These are phyloP conservation scores for Meira nashicola DNA, from an alignment of 1,284 basidiomycete species.

Conservation along the genomic window DNA sequence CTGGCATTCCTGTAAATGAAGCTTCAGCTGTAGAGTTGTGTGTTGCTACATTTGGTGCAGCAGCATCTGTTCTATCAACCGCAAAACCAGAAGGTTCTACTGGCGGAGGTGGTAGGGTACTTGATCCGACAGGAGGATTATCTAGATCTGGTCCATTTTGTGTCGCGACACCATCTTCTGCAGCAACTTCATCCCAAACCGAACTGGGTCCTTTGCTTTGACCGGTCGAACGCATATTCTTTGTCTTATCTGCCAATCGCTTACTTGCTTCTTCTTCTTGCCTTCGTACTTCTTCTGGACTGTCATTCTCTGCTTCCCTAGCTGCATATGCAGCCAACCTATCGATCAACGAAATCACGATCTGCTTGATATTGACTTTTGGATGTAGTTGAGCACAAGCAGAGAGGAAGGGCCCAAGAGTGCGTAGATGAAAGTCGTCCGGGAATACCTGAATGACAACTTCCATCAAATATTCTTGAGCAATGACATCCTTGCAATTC, in stretches of 20 bases:
- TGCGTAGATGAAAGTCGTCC: constrained; percentile 52
- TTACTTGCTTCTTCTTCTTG: constrained; percentile 48
- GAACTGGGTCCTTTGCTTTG: constrained; percentile 30
- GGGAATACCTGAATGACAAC: constrained; percentile 53
- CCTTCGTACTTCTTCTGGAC: constrained; percentile 44
- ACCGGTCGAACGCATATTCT: constrained; percentile 35
- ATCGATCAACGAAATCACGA: constrained; percentile 51
- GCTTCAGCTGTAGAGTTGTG: constrained; percentile 40
- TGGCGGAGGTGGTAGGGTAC: constrained; percentile 19
- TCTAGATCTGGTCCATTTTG: constrained; percentile 22
- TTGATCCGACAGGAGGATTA: constrained; percentile 26
- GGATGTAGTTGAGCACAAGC: constrained; percentile 51
- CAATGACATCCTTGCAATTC: constrained; percentile 52
- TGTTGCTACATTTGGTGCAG: constrained; percentile 44
- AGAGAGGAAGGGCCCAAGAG: constrained; percentile 45
- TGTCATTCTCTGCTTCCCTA: constrained; percentile 50
- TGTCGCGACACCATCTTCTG: constrained; percentile 26
- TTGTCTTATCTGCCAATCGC: constrained; percentile 44
- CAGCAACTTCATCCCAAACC: constrained; percentile 46
- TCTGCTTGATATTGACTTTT: constrained; percentile 53
- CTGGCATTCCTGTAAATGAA: constrained; percentile 34
- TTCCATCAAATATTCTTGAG: constrained; percentile 53
- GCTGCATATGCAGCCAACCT: constrained; percentile 50
- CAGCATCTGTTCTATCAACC: constrained; percentile 33
- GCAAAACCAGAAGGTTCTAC: constrained; percentile 34